These are phyloP conservation scores for Sechiopsis laciniata DNA, from an alignment of 306 rosid genomes.

Conservation along the genomic window DNA sequence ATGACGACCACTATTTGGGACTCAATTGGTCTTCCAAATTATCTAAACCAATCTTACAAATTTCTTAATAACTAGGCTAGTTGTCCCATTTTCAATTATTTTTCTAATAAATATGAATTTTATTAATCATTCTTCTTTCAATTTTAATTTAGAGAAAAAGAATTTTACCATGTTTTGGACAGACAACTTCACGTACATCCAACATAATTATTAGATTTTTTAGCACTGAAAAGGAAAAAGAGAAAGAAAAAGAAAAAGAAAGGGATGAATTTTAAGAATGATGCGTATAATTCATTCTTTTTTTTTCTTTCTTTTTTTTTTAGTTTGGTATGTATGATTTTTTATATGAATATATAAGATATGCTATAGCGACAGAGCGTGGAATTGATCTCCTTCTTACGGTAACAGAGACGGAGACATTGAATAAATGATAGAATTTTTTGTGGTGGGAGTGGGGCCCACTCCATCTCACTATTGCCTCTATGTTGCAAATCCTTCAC, in stretches of 20 bases:
- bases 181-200: slow-evolving; percentile 32
- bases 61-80: not conserved
- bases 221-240: slow-evolving; percentile 27
- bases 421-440: not conserved
- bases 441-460: not conserved
- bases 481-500: slow-evolving; percentile 9
- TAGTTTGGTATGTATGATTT: too few species aligned
- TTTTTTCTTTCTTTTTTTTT: not conserved
- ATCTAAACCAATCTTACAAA: not conserved
- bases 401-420: slow-evolving; percentile 16
- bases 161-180: slow-evolving; percentile 21
- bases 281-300: not conserved
- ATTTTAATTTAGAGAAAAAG: not conserved
- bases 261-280: slow-evolving; percentile 14
- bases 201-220: slow-evolving; percentile 31
- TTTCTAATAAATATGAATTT: not conserved
- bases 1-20: not conserved
- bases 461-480: slow-evolving; percentile 16
- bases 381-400: not conserved
- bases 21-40: not conserved
- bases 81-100: slow-evolving; percentile 12
- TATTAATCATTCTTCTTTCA: too few species aligned
- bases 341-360: not conserved
- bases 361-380: slow-evolving; percentile 14
- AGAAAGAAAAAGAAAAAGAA: not conserved